Evolutionary conservation across 768 basidiomycete genomes (phyloP).

Genomic region (Suillus bovinus): DNA sequence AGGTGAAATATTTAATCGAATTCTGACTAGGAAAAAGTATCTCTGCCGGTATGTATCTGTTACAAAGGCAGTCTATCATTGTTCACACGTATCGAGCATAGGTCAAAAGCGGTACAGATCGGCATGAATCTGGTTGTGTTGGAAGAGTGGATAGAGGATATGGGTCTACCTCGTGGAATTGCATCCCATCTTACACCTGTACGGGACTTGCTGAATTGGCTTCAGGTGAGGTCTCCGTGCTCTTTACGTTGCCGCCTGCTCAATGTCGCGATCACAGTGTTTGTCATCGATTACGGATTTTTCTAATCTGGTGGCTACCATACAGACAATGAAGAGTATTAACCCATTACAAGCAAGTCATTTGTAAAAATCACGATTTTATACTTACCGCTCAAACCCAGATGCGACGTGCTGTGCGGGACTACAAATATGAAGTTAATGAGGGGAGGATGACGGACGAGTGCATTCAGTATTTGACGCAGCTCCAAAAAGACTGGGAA

Average conservation of each 20-base stretch:
- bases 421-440: constrained; percentile 92
- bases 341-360: constrained; percentile 84
- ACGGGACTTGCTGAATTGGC: constrained; percentile 80
- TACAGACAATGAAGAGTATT: constrained; percentile 81
- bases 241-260: background rate
- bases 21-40: constrained; percentile 91
- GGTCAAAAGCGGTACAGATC: constrained; percentile 88
- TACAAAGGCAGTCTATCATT: background rate
- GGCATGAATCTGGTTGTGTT: constrained; percentile 80
- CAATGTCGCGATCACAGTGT: constrained; percentile 47
- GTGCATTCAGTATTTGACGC: constrained; percentile 90
- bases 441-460: constrained; percentile 94
- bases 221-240: constrained; percentile 55
- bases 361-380: constrained; percentile 1
- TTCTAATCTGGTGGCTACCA: constrained; percentile 82
- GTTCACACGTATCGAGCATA: constrained; percentile 28
- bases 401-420: constrained; percentile 93
- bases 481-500: constrained; percentile 98
- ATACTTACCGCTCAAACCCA: constrained; percentile 25
- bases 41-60: constrained; percentile 69
- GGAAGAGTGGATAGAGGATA: constrained; percentile 89
- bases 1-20: constrained; percentile 87
- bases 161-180: constrained; percentile 78
- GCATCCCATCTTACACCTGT: constrained; percentile 82
- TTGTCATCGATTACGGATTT: constrained; percentile 88